Percentiles rank a stretch among this genome's conserved stretches.
phyloP scores from a whole-genome alignment of 495 filamentous ascomycete species.

The Aspergillus panamensis region DNA sequence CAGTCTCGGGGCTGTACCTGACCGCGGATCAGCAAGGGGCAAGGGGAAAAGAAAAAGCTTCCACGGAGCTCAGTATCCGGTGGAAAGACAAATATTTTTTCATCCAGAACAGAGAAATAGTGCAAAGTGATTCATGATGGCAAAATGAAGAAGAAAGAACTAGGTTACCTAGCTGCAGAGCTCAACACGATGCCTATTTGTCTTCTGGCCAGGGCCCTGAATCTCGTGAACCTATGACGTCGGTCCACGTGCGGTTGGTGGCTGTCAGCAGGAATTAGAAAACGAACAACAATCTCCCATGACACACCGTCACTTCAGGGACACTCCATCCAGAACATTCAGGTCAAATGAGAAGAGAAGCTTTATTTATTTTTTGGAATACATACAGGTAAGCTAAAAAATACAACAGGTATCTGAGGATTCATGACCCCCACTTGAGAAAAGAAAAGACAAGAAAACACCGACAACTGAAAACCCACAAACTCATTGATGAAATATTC shows the following conservation, averaged over 20 bases:
- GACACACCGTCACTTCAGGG: background rate
- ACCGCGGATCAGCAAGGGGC: constrained; percentile 23
- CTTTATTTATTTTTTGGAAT: too few relatives aligned
- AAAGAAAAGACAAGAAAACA: too few relatives aligned
- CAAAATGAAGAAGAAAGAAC: constrained; percentile 2
- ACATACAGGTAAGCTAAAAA: too few relatives aligned
- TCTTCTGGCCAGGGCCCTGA: background rate
- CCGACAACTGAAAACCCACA: too few relatives aligned
- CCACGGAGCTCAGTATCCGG: background rate
- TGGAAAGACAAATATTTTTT: background rate
- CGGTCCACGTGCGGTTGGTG: constrained; percentile 34
- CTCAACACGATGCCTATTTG: background rate
- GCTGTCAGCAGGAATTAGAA: constrained; percentile 7
- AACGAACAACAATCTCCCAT: constrained; percentile 2
- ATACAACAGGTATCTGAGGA: too few relatives aligned
- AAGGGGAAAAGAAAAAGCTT: constrained; percentile 10
- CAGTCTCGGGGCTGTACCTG: background rate
- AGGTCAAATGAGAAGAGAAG: too few relatives aligned
- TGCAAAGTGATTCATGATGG: background rate
- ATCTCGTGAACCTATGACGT: constrained; percentile 38
- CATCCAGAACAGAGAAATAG: background rate
- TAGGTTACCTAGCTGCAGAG: constrained; percentile 1
- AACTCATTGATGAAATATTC: background rate
- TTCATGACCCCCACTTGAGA: too few relatives aligned
- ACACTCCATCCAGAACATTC: too few relatives aligned